Base-by-base conservation (phyloP, 202 grass and related monocot species). In the Dendrocalamus latiflorus region DNA sequence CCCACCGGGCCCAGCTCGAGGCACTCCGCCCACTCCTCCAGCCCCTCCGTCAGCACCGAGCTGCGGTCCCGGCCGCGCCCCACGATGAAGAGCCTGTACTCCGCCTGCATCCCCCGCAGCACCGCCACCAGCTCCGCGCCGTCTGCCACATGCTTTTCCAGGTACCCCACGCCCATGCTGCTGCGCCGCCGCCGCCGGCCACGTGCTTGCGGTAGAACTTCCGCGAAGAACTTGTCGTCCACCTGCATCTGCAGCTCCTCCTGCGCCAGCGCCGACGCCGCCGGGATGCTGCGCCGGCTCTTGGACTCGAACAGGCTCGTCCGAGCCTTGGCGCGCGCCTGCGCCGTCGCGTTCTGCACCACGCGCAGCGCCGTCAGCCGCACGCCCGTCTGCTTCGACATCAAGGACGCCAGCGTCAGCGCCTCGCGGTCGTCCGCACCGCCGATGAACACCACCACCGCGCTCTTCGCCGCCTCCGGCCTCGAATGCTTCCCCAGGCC, bases 191-290 rank as follows among this genome's bases (percentile, higher is more conserved):
- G 55, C 79, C 77, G 7, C 83, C 83, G 0, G 57, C 84, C 17
- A 88, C 88, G 58, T 95, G 85, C 72, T 69, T 81, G 18, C 86
- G 86, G 88, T 95, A 95, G 82, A 92, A 95, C 83, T n/a, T 95
- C 85, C 0, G 93, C 83, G 36, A 95, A 92, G 83, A 85, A 95
- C 76, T 90, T 81, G 74, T 95, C 90, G 56, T 95, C 93, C 47
- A 80, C 85, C 67, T 90, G 90, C 90, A 86, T 81, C 78, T 92
- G n/a, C n/a, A n/a, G n/a, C n/a, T n/a, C n/a, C n/a, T n/a, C n/a
- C n/a, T n/a, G n/a, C n/a, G n/a, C n/a, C n/a, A n/a, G n/a, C n/a
- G n/a, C n/a, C n/a, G n/a, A n/a, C n/a, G n/a, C n/a, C n/a, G n/a
- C n/a, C n/a, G n/a, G n/a, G n/a, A n/a, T n/a, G n/a, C n/a, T n/a